These are phyloP conservation scores for Ganoderma sinense DNA, from an alignment of 1,284 basidiomycete genomes.

Conservation along the genomic window DNA sequence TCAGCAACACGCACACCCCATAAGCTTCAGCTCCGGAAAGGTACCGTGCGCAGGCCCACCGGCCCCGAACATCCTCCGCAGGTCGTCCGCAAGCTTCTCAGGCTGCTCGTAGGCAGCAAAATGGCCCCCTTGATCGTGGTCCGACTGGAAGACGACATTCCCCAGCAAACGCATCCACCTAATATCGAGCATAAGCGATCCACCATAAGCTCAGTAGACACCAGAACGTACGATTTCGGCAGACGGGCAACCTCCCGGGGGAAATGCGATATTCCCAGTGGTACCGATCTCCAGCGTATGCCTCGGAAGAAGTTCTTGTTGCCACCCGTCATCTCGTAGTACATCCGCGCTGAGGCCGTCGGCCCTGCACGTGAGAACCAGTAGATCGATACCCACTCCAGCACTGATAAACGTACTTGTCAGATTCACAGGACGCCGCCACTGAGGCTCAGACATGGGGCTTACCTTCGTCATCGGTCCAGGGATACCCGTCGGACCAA, in stretches of 20 bases:
- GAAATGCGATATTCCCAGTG: constrained; percentile 43
- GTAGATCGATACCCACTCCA: constrained; percentile 26
- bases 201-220: neutral
- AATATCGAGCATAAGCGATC: neutral
- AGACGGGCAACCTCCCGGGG: constrained; percentile 39
- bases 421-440: neutral
- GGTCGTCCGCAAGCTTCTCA: constrained; percentile 37
- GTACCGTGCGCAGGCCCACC: constrained; percentile 39
- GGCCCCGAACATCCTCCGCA: constrained; percentile 40
- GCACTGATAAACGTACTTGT: neutral
- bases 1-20: neutral
- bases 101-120: constrained; percentile 42
- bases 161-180: constrained; percentile 36
- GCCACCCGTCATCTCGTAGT: constrained; percentile 40
- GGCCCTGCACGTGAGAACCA: constrained; percentile 41
- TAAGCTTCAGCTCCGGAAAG: constrained; percentile 26
- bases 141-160: constrained; percentile 38
- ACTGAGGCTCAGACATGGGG: neutral
- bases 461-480: constrained; percentile 49
- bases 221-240: constrained; percentile 26
- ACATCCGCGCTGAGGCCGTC: constrained; percentile 47
- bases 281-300: constrained; percentile 32
- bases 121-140: constrained; percentile 40
- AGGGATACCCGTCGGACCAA: constrained; percentile 60
- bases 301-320: constrained; percentile 5